These are phyloP conservation scores for Yamadazyma kanchanaburiensis DNA, from an alignment of 1,139 yeast genomes.

Conservation along the genomic window DNA sequence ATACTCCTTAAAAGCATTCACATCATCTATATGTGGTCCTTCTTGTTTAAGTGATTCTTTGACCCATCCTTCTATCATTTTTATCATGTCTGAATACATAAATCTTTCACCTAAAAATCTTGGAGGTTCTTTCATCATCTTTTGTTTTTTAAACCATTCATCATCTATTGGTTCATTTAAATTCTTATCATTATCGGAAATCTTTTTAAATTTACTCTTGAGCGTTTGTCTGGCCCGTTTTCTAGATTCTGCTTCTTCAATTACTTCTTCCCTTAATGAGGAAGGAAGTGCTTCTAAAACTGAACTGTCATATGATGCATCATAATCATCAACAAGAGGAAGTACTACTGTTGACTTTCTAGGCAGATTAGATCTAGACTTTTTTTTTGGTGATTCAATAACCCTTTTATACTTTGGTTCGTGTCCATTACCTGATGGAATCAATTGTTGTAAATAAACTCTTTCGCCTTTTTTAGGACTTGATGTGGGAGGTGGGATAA, in stretches of 20 bases:
- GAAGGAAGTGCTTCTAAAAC: slow-evolving; percentile 48
- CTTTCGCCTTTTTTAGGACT: slow-evolving; percentile 18
- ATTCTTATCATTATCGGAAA: slow-evolving; percentile 15
- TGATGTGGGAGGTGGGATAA: slow-evolving; percentile 11
- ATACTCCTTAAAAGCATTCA: slow-evolving; percentile 32
- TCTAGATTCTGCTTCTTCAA: slow-evolving; percentile 35
- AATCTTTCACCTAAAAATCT: slow-evolving; percentile 30
- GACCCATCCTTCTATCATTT: slow-evolving; percentile 48
- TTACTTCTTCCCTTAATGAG: slow-evolving; percentile 36
- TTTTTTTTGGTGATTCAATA: slow-evolving; percentile 28
- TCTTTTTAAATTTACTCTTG: slow-evolving; percentile 27
- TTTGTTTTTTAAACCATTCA: slow-evolving; percentile 24
- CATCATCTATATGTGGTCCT: slow-evolving; percentile 63
- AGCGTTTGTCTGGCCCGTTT: slow-evolving; percentile 24
- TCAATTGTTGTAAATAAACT: slow-evolving; percentile 38
- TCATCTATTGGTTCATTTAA: slow-evolving; percentile 18
- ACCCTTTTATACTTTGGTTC: slow-evolving; percentile 33
- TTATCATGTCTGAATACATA: slow-evolving; percentile 31
- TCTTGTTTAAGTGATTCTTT: slow-evolving; percentile 32
- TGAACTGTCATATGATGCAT: slow-evolving; percentile 31
- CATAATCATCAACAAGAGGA: slow-evolving; percentile 10
- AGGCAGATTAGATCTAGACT: slow-evolving; percentile 4
- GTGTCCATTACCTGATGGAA: slow-evolving; percentile 25
- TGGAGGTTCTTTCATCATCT: slow-evolving; percentile 20
- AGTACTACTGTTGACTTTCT: slow-evolving; percentile 1